These are phyloP conservation scores for Orychophragmus violaceus DNA, from an alignment of 345 rosid species.

Conservation along the genomic window DNA sequence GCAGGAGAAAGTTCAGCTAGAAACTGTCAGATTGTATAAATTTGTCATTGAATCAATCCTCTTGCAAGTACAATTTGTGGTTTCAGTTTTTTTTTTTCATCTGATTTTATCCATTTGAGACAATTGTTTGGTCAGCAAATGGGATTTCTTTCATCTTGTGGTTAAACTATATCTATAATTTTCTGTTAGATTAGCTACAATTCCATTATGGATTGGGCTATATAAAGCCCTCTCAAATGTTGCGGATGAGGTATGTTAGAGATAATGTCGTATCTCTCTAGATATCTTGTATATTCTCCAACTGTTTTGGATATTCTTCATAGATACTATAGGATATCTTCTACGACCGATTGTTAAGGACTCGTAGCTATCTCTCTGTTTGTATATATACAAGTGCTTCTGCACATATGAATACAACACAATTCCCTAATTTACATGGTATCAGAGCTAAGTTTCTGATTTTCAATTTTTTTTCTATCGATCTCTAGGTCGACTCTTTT, in stretches of 20 bases:
- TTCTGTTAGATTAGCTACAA: constrained; percentile 68
- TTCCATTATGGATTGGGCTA: constrained; percentile 96
- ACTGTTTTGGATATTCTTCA: too few species aligned
- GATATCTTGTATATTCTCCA: too few species aligned
- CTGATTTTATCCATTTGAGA: background rate
- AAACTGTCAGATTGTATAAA: constrained; percentile 90
- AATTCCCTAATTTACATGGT: too few species aligned
- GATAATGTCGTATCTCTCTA: too few species aligned
- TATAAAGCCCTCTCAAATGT: constrained; percentile 98
- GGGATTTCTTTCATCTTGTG: background rate
- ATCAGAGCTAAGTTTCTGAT: too few species aligned
- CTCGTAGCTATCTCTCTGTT: too few species aligned
- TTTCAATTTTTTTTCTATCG: too few species aligned
- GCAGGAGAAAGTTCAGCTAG: constrained; percentile 92
- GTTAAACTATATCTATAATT: constrained; percentile 1
- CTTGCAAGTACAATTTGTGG: constrained; percentile 54
- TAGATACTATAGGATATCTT: too few species aligned
- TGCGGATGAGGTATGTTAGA: constrained; percentile 94
- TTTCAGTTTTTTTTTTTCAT: background rate
- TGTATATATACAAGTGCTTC: too few species aligned
- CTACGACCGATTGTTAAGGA: too few species aligned
- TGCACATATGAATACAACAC: too few species aligned
- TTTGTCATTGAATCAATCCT: constrained; percentile 87
- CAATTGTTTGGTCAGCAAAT: background rate
- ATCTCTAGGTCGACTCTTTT: too few species aligned